Conservation (phyloP, 441 rosid genomes). For the Croton setiger region DNA sequence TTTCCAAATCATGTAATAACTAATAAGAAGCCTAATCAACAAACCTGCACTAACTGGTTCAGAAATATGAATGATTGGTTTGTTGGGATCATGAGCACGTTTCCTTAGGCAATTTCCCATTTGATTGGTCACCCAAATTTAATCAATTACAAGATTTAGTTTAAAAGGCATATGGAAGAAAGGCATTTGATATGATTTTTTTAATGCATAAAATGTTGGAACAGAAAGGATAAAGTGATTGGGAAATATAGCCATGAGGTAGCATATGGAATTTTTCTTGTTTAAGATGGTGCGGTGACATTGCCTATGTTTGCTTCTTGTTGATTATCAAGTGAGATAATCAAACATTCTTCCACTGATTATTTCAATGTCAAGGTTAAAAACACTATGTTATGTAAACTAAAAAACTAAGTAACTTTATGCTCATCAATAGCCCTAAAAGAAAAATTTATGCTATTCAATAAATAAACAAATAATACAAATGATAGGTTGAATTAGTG, state of each 20-base stretch:
- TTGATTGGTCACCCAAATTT: not conserved
- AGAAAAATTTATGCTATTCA: too few species aligned
- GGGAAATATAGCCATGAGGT: too few species aligned
- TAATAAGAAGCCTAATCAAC: not conserved
- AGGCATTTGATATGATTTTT: too few species aligned
- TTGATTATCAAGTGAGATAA: not conserved
- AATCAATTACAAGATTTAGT: too few species aligned
- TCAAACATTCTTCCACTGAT: not conserved
- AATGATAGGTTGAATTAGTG: too few species aligned
- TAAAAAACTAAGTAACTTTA: not conserved
- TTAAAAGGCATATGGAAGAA: not conserved
- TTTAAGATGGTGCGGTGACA: not conserved
- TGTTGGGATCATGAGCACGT: constrained; percentile 14
- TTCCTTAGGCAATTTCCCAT: constrained; percentile 25
- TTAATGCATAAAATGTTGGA: too few species aligned
- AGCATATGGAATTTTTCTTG: too few species aligned
- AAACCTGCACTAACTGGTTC: constrained; percentile 21
- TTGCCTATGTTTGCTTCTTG: not conserved
- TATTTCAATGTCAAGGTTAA: not conserved
- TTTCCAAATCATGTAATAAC: not conserved
- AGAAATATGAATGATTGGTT: constrained; percentile 8
- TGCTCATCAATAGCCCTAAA: not conserved
- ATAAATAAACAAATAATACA: too few species aligned
- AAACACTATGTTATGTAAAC: too few species aligned
- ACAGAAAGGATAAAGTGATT: too few species aligned